Conservation (phyloP, 1,284 basidiomycete genomes). For the Puccinia novopanici region DNA sequence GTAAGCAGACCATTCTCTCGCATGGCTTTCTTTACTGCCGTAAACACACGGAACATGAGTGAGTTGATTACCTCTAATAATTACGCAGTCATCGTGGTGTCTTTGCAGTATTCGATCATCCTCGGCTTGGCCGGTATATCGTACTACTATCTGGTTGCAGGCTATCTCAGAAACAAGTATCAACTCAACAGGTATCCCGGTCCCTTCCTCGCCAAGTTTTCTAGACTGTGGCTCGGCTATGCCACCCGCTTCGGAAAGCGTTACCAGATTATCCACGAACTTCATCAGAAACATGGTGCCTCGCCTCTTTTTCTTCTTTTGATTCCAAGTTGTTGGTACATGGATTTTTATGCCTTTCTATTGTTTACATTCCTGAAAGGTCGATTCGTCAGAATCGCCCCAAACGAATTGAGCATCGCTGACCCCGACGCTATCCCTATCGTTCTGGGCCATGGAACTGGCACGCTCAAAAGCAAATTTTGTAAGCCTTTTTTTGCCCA, state of each 20-base stretch:
- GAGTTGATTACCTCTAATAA: no score
- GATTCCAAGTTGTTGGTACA: background rate
- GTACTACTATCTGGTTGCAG: background rate
- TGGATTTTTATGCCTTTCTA: background rate
- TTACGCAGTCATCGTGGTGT: background rate
- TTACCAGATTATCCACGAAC: slow-evolving; percentile 72
- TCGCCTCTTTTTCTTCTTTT: slow-evolving; percentile 13
- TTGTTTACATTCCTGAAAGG: slow-evolving; percentile 62
- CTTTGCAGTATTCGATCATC: background rate
- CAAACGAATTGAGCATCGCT: slow-evolving; percentile 80
- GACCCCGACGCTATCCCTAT: slow-evolving; percentile 72
- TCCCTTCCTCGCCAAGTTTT: slow-evolving; percentile 73
- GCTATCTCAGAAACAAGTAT: slow-evolving; percentile 9
- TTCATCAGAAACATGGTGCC: slow-evolving; percentile 76
- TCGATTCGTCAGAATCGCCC: slow-evolving; percentile 78
- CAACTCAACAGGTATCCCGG: slow-evolving; percentile 64
- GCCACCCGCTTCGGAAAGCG: slow-evolving; percentile 71
- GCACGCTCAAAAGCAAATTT: slow-evolving; percentile 64
- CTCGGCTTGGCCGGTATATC: slow-evolving; percentile 1
- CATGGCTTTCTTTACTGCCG: no score
- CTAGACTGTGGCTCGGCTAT: slow-evolving; percentile 75
- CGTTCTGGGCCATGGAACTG: slow-evolving; percentile 51
- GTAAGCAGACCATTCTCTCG: no score
- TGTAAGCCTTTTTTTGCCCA: slow-evolving; percentile 59
- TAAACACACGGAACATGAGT: no score